phyloP scores from a whole-genome alignment of 2,329 filamentous ascomycete genomes.

The Phialophora verrucosa region DNA sequence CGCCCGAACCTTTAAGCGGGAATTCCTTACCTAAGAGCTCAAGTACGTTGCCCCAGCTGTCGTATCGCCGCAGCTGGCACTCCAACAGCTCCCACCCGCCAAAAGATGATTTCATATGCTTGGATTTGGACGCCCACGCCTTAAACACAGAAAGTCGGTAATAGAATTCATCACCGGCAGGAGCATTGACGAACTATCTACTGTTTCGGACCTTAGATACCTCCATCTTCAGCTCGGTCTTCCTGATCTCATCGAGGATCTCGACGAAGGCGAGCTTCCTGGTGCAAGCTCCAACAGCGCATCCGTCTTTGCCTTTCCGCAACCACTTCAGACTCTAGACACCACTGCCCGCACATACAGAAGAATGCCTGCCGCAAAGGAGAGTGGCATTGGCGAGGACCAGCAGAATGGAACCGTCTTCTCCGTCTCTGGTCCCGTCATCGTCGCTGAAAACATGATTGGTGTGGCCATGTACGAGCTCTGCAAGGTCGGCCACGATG shows the following conservation, averaged over 20 bases:
- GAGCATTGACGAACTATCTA: conserved; percentile 53
- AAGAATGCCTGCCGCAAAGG: conserved; percentile 53
- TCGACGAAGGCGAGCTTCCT: conserved; percentile 47
- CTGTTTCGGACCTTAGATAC: conserved; percentile 39
- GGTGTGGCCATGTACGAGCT: conserved; percentile 99
- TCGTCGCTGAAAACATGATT: conserved; percentile 97
- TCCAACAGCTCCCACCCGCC: conserved; percentile 15
- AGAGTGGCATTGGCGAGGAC: conserved; percentile 56
- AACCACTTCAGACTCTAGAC: conserved; percentile 40
- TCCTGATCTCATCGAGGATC: conserved; percentile 43
- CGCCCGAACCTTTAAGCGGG: conserved; percentile 9
- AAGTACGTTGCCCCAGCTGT: conserved; percentile 3
- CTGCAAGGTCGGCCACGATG: conserved; percentile 89
- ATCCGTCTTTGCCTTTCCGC: conserved; percentile 40
- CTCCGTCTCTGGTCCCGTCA: conserved; percentile 82
- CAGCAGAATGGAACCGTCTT: conserved; percentile 69
- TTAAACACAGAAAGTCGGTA: conserved; percentile 45
- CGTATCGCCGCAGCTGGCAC: conserved; percentile 10
- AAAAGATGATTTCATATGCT: conserved; percentile 36
- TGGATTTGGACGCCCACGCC: conserved; percentile 36
- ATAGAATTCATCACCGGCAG: conserved; percentile 64
- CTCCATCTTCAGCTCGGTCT: conserved; percentile 35
- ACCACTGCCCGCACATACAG: conserved; percentile 42
- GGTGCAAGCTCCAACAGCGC: conserved; percentile 43
- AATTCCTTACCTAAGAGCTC: not conserved